These are phyloP conservation scores for Mycena pura DNA, from an alignment of 768 basidiomycete genomes.

Conservation along the genomic window DNA sequence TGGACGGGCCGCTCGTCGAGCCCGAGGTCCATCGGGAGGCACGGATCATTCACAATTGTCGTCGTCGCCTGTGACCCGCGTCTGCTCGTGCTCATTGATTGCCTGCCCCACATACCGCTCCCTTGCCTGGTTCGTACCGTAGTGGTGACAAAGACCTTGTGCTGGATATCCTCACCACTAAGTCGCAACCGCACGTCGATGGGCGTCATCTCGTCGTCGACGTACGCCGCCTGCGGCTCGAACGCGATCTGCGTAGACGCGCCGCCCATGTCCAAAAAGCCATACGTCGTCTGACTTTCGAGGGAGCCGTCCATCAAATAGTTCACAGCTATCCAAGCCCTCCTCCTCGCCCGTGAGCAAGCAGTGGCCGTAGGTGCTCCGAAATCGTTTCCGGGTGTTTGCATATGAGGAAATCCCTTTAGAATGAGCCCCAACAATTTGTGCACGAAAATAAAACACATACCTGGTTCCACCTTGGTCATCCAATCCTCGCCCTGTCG, in stretches of 20 bases:
- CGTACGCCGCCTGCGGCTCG: conserved; percentile 75
- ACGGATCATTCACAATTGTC: conserved; percentile 81
- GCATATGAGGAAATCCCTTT: conserved; percentile 89
- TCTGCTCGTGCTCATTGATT: conserved; percentile 62
- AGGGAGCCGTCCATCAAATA: conserved; percentile 98
- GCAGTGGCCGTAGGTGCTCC: conserved; percentile 79
- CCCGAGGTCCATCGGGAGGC: conserved; percentile 79
- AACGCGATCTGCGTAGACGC: conserved; percentile 99
- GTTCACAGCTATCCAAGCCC: conserved; percentile 98
- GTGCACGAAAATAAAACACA: conserved; percentile 39
- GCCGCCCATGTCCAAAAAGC: conserved; percentile 99
- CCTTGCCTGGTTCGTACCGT: conserved; percentile 96
- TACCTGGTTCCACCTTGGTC: conserved; percentile 92
- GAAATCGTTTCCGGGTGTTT: conserved; percentile 70
- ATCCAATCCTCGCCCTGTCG: conserved; percentile 84
- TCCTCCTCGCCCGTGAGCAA: conserved; percentile 97
- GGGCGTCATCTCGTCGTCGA: conserved; percentile 63
- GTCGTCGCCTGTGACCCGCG: conserved; percentile 34
- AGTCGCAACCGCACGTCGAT: conserved; percentile 84
- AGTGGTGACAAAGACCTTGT: conserved; percentile 98
- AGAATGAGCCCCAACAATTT: background rate
- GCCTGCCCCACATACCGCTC: conserved; percentile 85
- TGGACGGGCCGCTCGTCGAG: conserved; percentile 65
- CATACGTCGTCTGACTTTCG: conserved; percentile 83
- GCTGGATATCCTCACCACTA: conserved; percentile 85